Base-by-base conservation (phyloP, 192 early-diverging fungal species). In the Gryganskiella cystojenkinii region DNA sequence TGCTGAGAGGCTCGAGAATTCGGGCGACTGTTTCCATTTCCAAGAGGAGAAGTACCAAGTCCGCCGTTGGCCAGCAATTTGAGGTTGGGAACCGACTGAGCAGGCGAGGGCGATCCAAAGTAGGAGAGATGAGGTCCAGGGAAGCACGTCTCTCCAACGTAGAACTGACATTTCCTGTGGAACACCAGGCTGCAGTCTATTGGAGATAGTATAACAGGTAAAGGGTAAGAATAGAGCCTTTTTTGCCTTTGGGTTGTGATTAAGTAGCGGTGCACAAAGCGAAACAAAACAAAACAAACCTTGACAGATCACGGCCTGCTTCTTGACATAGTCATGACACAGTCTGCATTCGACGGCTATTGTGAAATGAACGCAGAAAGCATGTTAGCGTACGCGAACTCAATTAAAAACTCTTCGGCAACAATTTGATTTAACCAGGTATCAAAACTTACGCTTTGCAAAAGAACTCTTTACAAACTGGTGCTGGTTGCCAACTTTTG, bases 381-480 rank as follows among this genome's bases (percentile, higher is more conserved):
- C n/a, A n/a, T n/a, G n/a, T n/a, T n/a, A n/a, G n/a, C n/a, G n/a
- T n/a, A n/a, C n/a, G n/a, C n/a, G n/a, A n/a, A n/a, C n/a, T n/a
- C n/a, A n/a, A n/a, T n/a, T n/a, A n/a, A n/a, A n/a, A n/a, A n/a
- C n/a, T n/a, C n/a, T n/a, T n/a, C n/a, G n/a, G n/a, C n/a, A n/a
- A n/a, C n/a, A n/a, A n/a, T n/a, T n/a, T n/a, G n/a, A n/a, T n/a
- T n/a, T n/a, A 27, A 56, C 17, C 0, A 30, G 46, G 17, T n/a
- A 6, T 14, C 28, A 17, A 40, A 56, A 11, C 83, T 79, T 83
- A 88, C 86, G 71, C 74, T 86, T 86, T 10, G 83, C 81, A 74
- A 88, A 86, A 13, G 85, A 85, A 37, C 80, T 85, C 55, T 86
- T 85, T 10, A 88, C 83, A 78, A 88, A 88, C 28, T 80, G 76